A percentile compares a stretch with the other conserved stretches of the same genome.
Evolutionary conservation across 108 stramenopile genomes (phyloP).

Genomic region (Bacterosira constricta): DNA sequence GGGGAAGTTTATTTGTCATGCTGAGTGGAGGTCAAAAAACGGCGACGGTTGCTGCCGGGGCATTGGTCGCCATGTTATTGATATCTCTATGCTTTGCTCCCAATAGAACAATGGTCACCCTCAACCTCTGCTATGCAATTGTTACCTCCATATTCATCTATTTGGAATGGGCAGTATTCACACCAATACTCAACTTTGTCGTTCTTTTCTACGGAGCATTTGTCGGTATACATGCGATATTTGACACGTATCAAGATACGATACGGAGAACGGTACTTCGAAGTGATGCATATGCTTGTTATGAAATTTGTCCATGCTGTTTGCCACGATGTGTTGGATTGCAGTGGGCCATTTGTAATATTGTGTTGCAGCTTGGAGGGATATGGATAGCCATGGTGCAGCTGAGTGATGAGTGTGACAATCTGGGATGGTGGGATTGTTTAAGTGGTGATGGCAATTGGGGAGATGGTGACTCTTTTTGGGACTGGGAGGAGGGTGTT

Average conservation of each 20-base stretch:
- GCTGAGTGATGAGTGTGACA: slow-evolving; percentile 68
- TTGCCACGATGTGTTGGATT: slow-evolving; percentile 50
- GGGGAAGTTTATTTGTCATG: slow-evolving; percentile 51
- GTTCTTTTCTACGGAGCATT: slow-evolving; percentile 50
- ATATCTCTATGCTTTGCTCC: slow-evolving; percentile 51
- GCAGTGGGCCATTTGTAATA: slow-evolving; percentile 43
- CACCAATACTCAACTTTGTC: slow-evolving; percentile 45
- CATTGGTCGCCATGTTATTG: slow-evolving; percentile 39
- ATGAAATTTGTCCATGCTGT: slow-evolving; percentile 45
- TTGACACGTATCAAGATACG: slow-evolving; percentile 46
- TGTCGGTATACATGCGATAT: slow-evolving; percentile 47
- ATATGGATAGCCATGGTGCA: slow-evolving; percentile 47
- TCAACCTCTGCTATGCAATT: slow-evolving; percentile 45
- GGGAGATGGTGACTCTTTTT: too few relatives aligned
- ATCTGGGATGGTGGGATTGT: slow-evolving; percentile 71
- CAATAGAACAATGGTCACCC: slow-evolving; percentile 46
- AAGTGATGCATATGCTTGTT: slow-evolving; percentile 56
- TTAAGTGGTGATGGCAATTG: slow-evolving; percentile 33
- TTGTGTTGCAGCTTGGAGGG: slow-evolving; percentile 39
- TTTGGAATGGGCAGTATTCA: slow-evolving; percentile 48
- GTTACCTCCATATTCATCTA: slow-evolving; percentile 43
- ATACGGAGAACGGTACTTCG: slow-evolving; percentile 41
- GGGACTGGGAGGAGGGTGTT: too few relatives aligned
- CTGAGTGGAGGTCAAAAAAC: slow-evolving; percentile 45
- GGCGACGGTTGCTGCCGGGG: slow-evolving; percentile 40